phyloP scores from a whole-genome alignment of 208 protist genomes.

The Acanthamoeba castellanii region DNA sequence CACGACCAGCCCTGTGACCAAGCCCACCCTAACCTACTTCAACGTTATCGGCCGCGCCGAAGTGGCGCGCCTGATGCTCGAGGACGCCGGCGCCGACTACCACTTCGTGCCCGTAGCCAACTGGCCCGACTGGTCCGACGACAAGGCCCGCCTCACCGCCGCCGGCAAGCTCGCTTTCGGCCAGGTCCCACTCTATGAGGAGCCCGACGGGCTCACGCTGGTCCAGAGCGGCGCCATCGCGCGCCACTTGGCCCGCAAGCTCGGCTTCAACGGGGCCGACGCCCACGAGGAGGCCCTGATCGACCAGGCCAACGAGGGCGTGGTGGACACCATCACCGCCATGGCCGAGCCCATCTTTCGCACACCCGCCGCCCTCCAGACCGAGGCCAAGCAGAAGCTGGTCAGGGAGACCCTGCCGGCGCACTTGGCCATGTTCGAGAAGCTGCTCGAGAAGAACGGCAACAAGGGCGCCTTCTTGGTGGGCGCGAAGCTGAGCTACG shows the following conservation, averaged over 20 bases:
- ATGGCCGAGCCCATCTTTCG: neutral
- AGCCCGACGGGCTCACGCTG: slow-evolving; percentile 2
- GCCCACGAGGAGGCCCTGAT: neutral
- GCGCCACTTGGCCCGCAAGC: slow-evolving; percentile 52
- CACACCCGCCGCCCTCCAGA: neutral
- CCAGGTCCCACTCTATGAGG: slow-evolving; percentile 37
- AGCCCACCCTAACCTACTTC: slow-evolving; percentile 57
- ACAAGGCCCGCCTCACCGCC: neutral
- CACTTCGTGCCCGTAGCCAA: neutral
- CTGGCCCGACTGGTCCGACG: neutral
- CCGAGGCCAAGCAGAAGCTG: neutral
- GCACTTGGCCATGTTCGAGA: neutral
- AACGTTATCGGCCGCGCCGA: neutral
- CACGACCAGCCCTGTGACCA: neutral
- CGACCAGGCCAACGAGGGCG: slow-evolving; percentile 9
- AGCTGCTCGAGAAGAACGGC: slow-evolving; percentile 59
- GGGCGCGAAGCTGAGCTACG: slow-evolving; percentile 40
- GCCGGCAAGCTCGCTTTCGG: slow-evolving; percentile 14
- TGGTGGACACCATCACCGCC: neutral
- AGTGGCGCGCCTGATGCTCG: neutral
- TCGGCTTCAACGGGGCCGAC: slow-evolving; percentile 7
- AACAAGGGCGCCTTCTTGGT: slow-evolving; percentile 71
- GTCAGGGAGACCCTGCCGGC: neutral
- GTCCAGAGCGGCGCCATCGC: slow-evolving; percentile 59
- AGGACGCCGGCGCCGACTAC: slow-evolving; percentile 39